Percentiles rank a stretch among this genome's conserved stretches.
These are phyloP conservation scores for Eucalyptus marginata DNA, from an alignment of 345 rosid species.

Conservation along the genomic window DNA sequence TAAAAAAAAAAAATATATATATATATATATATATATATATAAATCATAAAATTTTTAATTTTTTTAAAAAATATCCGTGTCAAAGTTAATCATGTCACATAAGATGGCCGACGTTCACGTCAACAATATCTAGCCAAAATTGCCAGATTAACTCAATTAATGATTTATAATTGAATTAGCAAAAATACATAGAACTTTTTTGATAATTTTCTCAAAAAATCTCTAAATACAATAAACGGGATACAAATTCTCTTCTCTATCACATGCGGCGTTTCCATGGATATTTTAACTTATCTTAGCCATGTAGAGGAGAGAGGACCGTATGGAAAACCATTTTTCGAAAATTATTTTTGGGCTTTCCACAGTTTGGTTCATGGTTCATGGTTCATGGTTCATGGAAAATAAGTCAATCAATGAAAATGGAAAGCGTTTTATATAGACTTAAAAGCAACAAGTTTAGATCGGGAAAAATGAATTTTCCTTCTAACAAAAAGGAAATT, in stretches of 20 bases:
- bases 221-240: no score
- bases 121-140: rapidly evolving
- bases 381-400: background rate
- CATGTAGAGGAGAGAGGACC: background rate
- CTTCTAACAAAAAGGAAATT: background rate
- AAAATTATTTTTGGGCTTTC: background rate
- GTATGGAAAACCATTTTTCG: background rate
- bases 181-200: no score
- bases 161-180: background rate
- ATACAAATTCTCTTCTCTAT: background rate
- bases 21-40: no score
- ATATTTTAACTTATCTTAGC: background rate
- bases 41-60: no score
- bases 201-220: background rate
- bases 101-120: rapidly evolving
- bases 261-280: background rate
- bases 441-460: background rate
- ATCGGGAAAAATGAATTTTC: background rate
- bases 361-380: background rate
- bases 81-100: rapidly evolving
- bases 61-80: rapidly evolving
- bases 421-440: background rate
- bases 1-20: no score
- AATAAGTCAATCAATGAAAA: background rate
- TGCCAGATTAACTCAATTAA: background rate